Evolutionary conservation across 208 protist genomes (phyloP).

Genomic region (Leishmania turanica): DNA sequence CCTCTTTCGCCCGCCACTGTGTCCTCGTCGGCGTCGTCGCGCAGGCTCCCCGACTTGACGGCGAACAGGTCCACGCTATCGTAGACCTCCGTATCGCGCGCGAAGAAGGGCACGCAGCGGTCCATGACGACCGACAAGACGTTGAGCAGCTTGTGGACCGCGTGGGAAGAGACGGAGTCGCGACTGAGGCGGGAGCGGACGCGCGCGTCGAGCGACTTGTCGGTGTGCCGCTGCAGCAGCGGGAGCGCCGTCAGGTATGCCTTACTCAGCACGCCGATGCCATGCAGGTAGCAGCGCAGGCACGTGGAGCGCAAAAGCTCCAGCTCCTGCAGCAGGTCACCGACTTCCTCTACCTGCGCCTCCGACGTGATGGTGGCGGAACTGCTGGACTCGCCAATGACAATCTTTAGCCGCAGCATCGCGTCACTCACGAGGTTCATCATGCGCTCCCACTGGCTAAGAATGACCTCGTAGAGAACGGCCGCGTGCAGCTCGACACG

Average conservation of each 20-base stretch:
- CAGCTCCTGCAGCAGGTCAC: slow-evolving; percentile 74
- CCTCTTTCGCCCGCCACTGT: slow-evolving; percentile 8
- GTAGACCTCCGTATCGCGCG: slow-evolving; percentile 70
- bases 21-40: slow-evolving; percentile 16
- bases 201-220: slow-evolving; percentile 43
- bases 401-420: slow-evolving; percentile 81
- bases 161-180: slow-evolving; percentile 72
- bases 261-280: slow-evolving; percentile 78
- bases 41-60: slow-evolving; percentile 51
- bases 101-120: slow-evolving; percentile 69
- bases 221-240: slow-evolving; percentile 39
- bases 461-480: slow-evolving; percentile 74
- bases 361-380: slow-evolving; percentile 44
- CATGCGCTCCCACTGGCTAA: slow-evolving; percentile 78
- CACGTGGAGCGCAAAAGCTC: slow-evolving; percentile 68
- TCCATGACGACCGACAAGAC: slow-evolving; percentile 82
- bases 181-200: slow-evolving; percentile 79
- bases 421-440: slow-evolving; percentile 65
- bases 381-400: slow-evolving; percentile 79
- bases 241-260: slow-evolving; percentile 81
- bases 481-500: slow-evolving; percentile 80
- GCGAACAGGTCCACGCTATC: slow-evolving; percentile 77
- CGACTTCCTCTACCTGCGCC: slow-evolving; percentile 63
- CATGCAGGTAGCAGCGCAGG: slow-evolving; percentile 73
- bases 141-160: slow-evolving; percentile 85